Base-by-base conservation (phyloP, 2,329 filamentous ascomycete species). In the Nothophaeocryptopus gaeumannii region DNA sequence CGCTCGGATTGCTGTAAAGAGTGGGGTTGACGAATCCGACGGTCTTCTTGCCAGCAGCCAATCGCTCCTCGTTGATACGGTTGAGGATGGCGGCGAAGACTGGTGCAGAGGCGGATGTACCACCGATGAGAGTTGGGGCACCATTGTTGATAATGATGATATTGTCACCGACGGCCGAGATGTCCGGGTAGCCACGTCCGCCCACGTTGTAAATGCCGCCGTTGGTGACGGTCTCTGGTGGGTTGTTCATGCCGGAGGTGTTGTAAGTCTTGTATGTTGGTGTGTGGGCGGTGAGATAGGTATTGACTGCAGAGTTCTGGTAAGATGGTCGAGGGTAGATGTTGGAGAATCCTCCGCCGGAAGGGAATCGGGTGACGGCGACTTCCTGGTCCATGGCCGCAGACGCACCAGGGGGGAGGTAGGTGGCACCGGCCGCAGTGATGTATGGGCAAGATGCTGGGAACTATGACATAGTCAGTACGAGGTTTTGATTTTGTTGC, bases 361-460 rank as follows among this genome's bases (percentile, higher is more conserved):
- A 70, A 33, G 40, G 40, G 15, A 43, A 43, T 8, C 40, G 40
- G 20, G 40, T 43, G 29, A 43, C 40, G 14, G 40, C 40, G 11
- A 43, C 40, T 14, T 43, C 40, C 9, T 33, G 13, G 40, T 43
- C 40, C 26, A 16, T 33, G 20, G 20, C 20, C 4, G 20, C 20
- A 7, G 20, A 26, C 4, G 20, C 44, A 2, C 51, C 54, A 1
- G 51, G 45, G 7, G 43, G 58, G 12, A 65, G 52, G 12, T 62
- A 55, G 2, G 78, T 80, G 8, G 76, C 78, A 15, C 78, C 78
- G 1, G 81, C 77, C 3, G 74, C 70, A 13, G 65, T 67, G 41
- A 68, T 40, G 44, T 62, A 68, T 1, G 65, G 65, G 46, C 64
- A 66, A 8, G 43, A 53, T 39, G 55, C 58, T 29, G 62, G 62